Conservation (phyloP, 352 stramenopile genomes). For the Phytophthora meadii region DNA sequence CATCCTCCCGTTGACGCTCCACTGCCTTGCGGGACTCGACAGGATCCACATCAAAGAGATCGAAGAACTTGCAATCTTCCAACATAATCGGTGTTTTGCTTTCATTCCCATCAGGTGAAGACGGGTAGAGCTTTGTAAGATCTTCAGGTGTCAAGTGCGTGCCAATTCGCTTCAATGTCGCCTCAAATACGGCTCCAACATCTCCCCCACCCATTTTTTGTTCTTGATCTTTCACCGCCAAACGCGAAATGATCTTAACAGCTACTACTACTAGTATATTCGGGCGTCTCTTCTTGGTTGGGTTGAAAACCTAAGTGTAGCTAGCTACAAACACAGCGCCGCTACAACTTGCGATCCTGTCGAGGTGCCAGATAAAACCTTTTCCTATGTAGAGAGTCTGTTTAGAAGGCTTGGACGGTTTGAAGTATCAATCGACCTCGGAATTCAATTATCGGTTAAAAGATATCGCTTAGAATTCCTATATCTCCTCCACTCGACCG, state of each 20-base stretch:
- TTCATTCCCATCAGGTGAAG: neutral
- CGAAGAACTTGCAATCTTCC: constrained; percentile 21
- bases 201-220: constrained; percentile 15
- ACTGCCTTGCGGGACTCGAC: neutral
- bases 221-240: neutral
- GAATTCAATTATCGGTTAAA: no score
- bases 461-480: constrained; percentile 11
- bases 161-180: constrained; percentile 3
- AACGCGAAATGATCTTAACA: neutral
- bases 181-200: constrained; percentile 11
- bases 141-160: constrained; percentile 5
- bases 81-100: neutral
- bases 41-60: constrained; percentile 17
- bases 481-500: constrained; percentile 75
- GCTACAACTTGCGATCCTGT: no score
- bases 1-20: constrained; percentile 7
- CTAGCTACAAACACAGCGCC: no score
- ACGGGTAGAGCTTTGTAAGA: constrained; percentile 11
- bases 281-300: no score
- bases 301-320: no score
- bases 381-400: no score
- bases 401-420: no score
- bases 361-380: no score
- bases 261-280: no score
- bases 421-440: no score